Conservation (phyloP, 1,139 yeast genomes). For the Taphrina flavorubra region DNA sequence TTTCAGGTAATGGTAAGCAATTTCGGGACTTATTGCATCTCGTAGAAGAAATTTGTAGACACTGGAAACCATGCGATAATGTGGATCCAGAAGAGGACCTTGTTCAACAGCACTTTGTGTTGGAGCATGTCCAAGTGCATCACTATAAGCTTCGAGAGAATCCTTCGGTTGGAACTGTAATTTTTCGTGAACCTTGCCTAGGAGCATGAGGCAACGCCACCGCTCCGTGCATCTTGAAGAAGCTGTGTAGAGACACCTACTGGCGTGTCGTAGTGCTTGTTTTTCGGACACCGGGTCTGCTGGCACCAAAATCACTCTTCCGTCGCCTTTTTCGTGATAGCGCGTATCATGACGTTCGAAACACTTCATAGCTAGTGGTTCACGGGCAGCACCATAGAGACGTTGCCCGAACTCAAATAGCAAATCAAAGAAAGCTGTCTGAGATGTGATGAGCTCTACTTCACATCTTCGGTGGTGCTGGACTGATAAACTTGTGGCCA, state of each 20-base stretch:
- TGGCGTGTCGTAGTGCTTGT: conserved; percentile 21
- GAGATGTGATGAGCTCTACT: conserved; percentile 19
- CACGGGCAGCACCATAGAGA: conserved; percentile 61
- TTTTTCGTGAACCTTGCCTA: conserved; percentile 66
- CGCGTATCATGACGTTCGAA: conserved; percentile 22
- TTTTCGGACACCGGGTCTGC: conserved; percentile 8
- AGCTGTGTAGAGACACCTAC: conserved; percentile 47
- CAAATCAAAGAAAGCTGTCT: conserved; percentile 53
- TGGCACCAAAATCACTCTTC: conserved; percentile 4
- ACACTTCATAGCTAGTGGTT: conserved; percentile 64
- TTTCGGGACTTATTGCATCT: conserved; percentile 50
- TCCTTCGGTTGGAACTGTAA: conserved; percentile 47
- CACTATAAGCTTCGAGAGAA: conserved; percentile 48
- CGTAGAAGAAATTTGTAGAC: conserved; percentile 58
- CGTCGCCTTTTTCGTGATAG: conserved; percentile 16
- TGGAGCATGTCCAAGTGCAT: conserved; percentile 53
- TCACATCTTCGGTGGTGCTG: conserved; percentile 46
- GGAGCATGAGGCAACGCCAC: conserved; percentile 68
- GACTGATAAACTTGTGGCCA: conserved; percentile 68
- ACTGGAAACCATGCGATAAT: conserved; percentile 64
- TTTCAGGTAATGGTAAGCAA: conserved; percentile 56
- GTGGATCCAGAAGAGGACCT: conserved; percentile 55
- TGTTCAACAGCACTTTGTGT: conserved; percentile 55
- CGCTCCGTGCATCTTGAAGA: conserved; percentile 54
- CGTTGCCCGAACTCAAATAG: conserved; percentile 68